These are phyloP conservation scores for Hirschioporus abietinus DNA, from an alignment of 768 basidiomycete genomes.

Conservation along the genomic window DNA sequence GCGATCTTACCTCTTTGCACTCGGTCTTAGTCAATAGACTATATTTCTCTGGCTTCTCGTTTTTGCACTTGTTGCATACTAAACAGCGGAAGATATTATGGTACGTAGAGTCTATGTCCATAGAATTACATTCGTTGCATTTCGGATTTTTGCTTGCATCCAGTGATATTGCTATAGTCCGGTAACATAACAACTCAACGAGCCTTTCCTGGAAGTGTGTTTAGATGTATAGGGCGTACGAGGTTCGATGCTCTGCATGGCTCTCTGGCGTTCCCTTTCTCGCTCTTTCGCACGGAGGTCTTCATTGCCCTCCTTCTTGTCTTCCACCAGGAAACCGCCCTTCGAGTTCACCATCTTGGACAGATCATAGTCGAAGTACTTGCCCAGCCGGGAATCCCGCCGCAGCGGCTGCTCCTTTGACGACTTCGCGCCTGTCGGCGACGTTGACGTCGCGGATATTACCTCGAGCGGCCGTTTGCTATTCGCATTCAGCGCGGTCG, in stretches of 20 bases:
- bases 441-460: slow-evolving; percentile 50
- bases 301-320: slow-evolving; percentile 77
- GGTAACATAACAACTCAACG: too few species aligned
- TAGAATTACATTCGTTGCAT: slow-evolving; percentile 80
- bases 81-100: slow-evolving; percentile 77
- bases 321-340: slow-evolving; percentile 92
- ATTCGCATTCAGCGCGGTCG: slow-evolving; percentile 50
- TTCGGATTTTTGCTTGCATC: slow-evolving; percentile 73
- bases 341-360: slow-evolving; percentile 96
- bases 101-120: slow-evolving; percentile 83
- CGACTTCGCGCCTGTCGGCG: slow-evolving; percentile 50
- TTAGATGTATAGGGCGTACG: slow-evolving; percentile 38
- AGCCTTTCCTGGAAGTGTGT: background rate
- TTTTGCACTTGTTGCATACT: slow-evolving; percentile 89
- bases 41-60: slow-evolving; percentile 86
- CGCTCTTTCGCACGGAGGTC: slow-evolving; percentile 72
- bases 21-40: slow-evolving; percentile 96
- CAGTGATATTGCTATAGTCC: slow-evolving; percentile 62
- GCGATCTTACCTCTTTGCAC: slow-evolving; percentile 75
- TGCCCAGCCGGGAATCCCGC: slow-evolving; percentile 76
- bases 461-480: slow-evolving; percentile 68
- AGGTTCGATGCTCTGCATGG: slow-evolving; percentile 69
- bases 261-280: slow-evolving; percentile 73
- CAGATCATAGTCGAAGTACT: slow-evolving; percentile 95
- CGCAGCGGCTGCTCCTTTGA: slow-evolving; percentile 41